Evolutionary conservation across 495 filamentous ascomycete species (phyloP), one percentile per base, ranked within the genome.

Genomic region (Amorphotheca resinae): DNA sequence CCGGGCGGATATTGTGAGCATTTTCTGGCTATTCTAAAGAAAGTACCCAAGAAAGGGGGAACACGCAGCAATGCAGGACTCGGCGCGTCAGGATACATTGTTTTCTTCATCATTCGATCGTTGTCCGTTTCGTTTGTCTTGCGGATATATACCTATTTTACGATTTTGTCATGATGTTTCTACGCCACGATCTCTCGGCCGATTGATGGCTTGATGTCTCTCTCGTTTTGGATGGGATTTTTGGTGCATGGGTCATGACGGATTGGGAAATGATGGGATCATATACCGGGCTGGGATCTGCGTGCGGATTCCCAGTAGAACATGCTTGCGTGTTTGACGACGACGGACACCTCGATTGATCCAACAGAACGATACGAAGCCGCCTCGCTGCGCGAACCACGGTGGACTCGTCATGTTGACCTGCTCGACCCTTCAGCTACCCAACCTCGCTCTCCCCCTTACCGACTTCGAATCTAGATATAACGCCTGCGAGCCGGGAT

Each of bases 21-120:
- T 55, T 55, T 49, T 41, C 39, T 25, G 46, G 50, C 37, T 30
- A 36, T 44, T 40, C 42, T 33, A 50, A 45, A 47, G 46, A 46
- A 52, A 50, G 45, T 48, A 50, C 47, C 47, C 44, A 39, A 50
- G 44, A 43, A 49, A 38, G 43, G 42, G 46, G 47, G 31, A 49
- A 42, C 35, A 56, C 53, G 53, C 53, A 56, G 53, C 53, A 56
- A 56, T 56, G 53, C 53, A 56, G 53, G 53, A 41, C 48, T 51
- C 46, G 50, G 53, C 50, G 50, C 47, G 52, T 21, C 46, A 36
- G 53, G 50, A 47, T 50, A 44, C 23, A 38, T 36, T 38, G n/a
- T 28, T 44, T 42, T 56, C 34, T 41, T 53, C 32, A 38, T 45
- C 36, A 44, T 47, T 48, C 38, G 52, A 41, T 49, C 38, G 42